Conservation (phyloP, 1,284 basidiomycete species). For the Phellopilus nigrolimitatus region DNA sequence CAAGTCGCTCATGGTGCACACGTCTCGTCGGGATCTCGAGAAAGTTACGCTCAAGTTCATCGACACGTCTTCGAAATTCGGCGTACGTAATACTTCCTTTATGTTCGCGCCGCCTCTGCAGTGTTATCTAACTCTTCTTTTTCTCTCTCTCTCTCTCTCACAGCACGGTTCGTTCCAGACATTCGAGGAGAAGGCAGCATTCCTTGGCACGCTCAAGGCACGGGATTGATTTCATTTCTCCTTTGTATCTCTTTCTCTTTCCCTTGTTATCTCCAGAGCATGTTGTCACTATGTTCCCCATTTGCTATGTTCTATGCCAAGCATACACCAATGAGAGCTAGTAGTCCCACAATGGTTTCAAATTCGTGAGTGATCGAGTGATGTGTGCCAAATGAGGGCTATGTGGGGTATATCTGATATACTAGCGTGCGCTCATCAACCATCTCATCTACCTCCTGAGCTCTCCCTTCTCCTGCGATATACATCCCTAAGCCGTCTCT, state of each 20-base stretch:
- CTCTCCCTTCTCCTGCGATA: background rate
- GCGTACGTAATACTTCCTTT: constrained; percentile 45
- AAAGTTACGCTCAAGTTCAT: constrained; percentile 99
- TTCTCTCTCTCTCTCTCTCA: constrained; percentile 25
- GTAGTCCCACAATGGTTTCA: background rate
- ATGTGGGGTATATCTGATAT: background rate
- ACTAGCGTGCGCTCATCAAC: background rate
- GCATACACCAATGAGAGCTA: constrained; percentile 11
- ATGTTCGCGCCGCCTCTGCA: background rate
- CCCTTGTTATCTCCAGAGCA: constrained; percentile 6
- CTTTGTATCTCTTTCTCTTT: constrained; percentile 3
- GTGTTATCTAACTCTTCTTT: constrained; percentile 14
- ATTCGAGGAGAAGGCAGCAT: constrained; percentile 90
- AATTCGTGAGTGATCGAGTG: too few species aligned
- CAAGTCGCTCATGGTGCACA: constrained; percentile 86
- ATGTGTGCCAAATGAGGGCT: background rate
- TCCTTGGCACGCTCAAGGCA: constrained; percentile 89
- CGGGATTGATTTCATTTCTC: constrained; percentile 45
- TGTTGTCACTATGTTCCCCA: constrained; percentile 11
- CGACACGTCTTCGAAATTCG: constrained; percentile 95
- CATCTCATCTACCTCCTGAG: background rate
- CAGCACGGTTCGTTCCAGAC: constrained; percentile 96
- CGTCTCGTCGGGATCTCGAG: constrained; percentile 87
- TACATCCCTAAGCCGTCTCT: too few species aligned
- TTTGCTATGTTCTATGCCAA: constrained; percentile 15